A percentile compares a stretch with the other conserved stretches of the same genome.
These are phyloP conservation scores for Ogataea pini DNA, from an alignment of 805 yeast genomes.

Conservation along the genomic window DNA sequence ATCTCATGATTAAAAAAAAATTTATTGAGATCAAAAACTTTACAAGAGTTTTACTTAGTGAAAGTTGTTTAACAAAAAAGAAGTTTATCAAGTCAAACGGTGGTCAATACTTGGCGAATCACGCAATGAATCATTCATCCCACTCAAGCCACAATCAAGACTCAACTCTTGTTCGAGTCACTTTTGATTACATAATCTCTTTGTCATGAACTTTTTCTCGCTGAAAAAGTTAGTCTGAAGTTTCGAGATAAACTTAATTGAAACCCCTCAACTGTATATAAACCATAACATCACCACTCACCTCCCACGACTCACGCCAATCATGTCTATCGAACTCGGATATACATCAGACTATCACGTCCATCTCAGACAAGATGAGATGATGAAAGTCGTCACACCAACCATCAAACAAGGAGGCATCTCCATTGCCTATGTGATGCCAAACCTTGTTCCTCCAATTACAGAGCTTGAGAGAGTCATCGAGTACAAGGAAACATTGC, in stretches of 20 bases:
- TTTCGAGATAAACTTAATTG: neutral
- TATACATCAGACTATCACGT: constrained; percentile 92
- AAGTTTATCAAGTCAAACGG: too few species aligned
- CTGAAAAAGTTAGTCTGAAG: neutral
- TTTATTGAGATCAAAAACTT: neutral
- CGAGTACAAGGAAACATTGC: constrained; percentile 65
- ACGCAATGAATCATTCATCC: too few species aligned
- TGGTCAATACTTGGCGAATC: too few species aligned
- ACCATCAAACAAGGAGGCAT: constrained; percentile 89
- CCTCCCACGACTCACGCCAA: too few species aligned
- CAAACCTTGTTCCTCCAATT: constrained; percentile 91
- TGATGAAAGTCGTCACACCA: constrained; percentile 92
- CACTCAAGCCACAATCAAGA: too few species aligned
- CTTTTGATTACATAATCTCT: neutral
- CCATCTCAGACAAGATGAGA: constrained; percentile 88
- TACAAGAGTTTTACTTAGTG: too few species aligned
- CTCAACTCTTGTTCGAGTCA: too few species aligned
- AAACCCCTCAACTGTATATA: neutral
- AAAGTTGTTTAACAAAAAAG: too few species aligned
- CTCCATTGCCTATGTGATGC: constrained; percentile 93
- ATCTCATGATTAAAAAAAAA: constrained; percentile 3
- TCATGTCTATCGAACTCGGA: constrained; percentile 52
- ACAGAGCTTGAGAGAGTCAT: constrained; percentile 72
- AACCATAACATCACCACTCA: neutral
- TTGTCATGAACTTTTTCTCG: neutral